These are phyloP conservation scores for Kregervanrija delftensis DNA, from an alignment of 805 yeast genomes.

Conservation along the genomic window DNA sequence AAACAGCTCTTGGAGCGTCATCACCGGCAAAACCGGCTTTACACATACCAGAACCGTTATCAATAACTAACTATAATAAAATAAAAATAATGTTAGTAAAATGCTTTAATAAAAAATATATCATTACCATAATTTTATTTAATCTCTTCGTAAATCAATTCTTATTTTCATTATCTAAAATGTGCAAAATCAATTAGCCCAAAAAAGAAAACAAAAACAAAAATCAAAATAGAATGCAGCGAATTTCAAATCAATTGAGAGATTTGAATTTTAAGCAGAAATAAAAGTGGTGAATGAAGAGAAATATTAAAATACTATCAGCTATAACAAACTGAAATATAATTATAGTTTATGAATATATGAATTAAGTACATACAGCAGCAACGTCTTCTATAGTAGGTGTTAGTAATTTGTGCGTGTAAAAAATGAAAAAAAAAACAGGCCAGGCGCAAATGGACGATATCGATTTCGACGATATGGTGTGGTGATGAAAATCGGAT, in stretches of 20 bases:
- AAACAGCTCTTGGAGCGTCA: conserved; percentile 99
- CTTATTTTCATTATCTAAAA: not conserved
- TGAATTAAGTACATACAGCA: conserved; percentile 30
- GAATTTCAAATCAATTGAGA: not conserved
- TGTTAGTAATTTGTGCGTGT: conserved; percentile 23
- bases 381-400: conserved; percentile 37
- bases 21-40: conserved; percentile 99
- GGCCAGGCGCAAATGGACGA: not conserved
- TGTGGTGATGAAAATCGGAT: not conserved
- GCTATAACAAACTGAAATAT: not conserved
- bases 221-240: not conserved
- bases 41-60: conserved; percentile 99
- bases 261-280: not conserved
- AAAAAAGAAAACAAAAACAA: not conserved
- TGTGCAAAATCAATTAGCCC: not conserved
- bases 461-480: not conserved
- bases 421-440: not conserved
- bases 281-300: not conserved
- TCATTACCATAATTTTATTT: conserved; percentile 1
- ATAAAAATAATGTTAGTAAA: conserved; percentile 3
- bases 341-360: not conserved
- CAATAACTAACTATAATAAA: conserved; percentile 64
- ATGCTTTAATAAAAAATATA: not conserved
- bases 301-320: not conserved
- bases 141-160: not conserved